A percentile compares a stretch with the other conserved stretches of the same genome.
phyloP scores from a whole-genome alignment of 2,329 filamentous ascomycete genomes.

The Aspergillus floridensis region DNA sequence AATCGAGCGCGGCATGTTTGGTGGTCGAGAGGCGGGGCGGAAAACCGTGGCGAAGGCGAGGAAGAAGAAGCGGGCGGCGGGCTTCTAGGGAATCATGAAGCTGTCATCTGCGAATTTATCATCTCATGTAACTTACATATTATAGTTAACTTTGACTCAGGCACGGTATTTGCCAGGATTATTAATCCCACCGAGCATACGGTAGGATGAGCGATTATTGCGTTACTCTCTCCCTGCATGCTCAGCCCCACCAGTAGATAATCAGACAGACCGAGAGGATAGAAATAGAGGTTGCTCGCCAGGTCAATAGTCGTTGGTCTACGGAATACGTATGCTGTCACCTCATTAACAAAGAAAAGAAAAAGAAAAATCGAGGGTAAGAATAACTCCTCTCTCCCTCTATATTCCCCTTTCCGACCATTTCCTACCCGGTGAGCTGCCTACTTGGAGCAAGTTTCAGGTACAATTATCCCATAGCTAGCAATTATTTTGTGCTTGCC shows the following conservation, averaged over 20 bases:
- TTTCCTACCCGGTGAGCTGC: not conserved
- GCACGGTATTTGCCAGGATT: not conserved
- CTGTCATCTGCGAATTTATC: not conserved
- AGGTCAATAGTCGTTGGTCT: too few species aligned
- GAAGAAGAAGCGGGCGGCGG: constrained; percentile 42
- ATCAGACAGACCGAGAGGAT: not conserved
- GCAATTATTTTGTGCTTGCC: not conserved
- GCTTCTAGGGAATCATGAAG: constrained; percentile 31
- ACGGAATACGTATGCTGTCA: too few species aligned
- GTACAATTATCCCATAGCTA: not conserved
- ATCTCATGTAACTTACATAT: not conserved
- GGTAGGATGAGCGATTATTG: constrained; percentile 9
- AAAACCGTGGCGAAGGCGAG: constrained; percentile 30
- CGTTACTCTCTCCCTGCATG: not conserved
- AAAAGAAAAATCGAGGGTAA: too few species aligned
- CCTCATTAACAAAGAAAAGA: too few species aligned
- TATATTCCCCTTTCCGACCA: not conserved
- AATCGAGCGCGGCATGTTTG: constrained; percentile 39
- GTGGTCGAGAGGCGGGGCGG: constrained; percentile 32
- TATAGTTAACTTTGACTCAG: too few species aligned
- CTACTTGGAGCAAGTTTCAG: not conserved
- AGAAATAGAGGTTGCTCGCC: not conserved
- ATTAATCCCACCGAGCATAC: not conserved
- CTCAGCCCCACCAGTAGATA: not conserved
- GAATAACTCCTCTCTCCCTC: not conserved